Base-by-base conservation (phyloP, 2,329 filamentous ascomycete genomes). In the Xylariaceae sp. region DNA sequence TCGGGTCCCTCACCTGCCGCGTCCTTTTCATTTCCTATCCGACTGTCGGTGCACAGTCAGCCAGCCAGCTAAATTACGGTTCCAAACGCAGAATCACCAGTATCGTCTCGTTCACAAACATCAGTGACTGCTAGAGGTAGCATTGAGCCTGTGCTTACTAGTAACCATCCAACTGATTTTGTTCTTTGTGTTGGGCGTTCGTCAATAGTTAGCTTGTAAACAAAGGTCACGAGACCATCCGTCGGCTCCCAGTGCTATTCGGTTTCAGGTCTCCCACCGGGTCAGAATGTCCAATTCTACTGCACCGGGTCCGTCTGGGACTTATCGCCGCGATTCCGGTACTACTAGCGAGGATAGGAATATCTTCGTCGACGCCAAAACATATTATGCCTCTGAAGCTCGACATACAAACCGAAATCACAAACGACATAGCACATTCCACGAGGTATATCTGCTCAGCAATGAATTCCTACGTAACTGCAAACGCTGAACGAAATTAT, bases 381-480 rank as follows among this genome's bases (percentile, higher is more conserved):
- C 81, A 20, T 85, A 85, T 66, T 85, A 85, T 59, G 72, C 79
- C 27, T 77, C 80, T 20, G 81, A 83, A 29, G 78, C 81, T 48
- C 79, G 81, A 49, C 79, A 82, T 59, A 70, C 70, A 50, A 76
- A 78, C 61, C 76, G 76, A 26, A 72, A 72, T 45, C 79, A 80
- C 18, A 71, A 73, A 33, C 77, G 82, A 44, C 81, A 78, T 15
- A 76, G 81, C 55, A 84, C 81, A 18, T 83, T 80, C 60, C 83
- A 82, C 2, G 81, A 82, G 72, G 80, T 81, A 68, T 43, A 69
- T 20, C 29, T 27, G 24, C 13, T 33, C 33, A 18, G n/a, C 11
- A 32, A 33, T n/a, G 41, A 27, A 13, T 3, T 16, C 20, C 7
- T n/a, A 4, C n/a, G 24, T 1, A 6, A 29, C 10, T 0, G 6